A percentile compares a stretch with the other conserved stretches of the same genome.
phyloP scores from a whole-genome alignment of 345 rosid genomes.

The Lenwebbia sp. region DNA sequence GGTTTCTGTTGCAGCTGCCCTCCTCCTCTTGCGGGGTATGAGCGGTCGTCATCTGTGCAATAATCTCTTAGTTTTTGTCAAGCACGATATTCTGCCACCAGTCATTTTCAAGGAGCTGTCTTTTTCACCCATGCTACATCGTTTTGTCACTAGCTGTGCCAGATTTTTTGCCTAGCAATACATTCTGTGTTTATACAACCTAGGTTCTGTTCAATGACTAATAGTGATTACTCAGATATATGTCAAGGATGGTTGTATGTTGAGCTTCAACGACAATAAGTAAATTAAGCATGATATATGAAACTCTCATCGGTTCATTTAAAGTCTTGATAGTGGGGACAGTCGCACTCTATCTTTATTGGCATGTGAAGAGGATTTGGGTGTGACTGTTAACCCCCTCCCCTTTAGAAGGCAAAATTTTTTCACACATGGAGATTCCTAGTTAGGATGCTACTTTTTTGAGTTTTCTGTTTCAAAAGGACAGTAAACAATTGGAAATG shows the following conservation, averaged over 20 bases:
- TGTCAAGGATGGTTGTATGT: not conserved
- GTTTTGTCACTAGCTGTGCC: not conserved
- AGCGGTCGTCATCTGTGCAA: not conserved
- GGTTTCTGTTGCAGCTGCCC: constrained; percentile 44
- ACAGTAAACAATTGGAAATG: not conserved
- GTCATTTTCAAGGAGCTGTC: not conserved
- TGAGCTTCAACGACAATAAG: not conserved
- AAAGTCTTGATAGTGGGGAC: not conserved
- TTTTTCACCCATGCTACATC: not conserved
- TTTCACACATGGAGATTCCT: not conserved
- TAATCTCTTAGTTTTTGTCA: not conserved
- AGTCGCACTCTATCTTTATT: not conserved
- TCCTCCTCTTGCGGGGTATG: constrained; percentile 68
- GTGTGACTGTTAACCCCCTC: not conserved
- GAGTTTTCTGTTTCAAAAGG: not conserved
- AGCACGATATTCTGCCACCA: not conserved
- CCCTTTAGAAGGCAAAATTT: not conserved
- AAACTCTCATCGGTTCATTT: not conserved
- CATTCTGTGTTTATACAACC: not conserved
- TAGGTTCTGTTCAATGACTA: not conserved
- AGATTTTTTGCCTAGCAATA: not conserved
- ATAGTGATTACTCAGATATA: not conserved
- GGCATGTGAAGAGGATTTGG: not conserved
- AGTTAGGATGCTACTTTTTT: not conserved
- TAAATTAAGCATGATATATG: not conserved